Conservation (phyloP, 2,329 filamentous ascomycete species). For the Colletotrichum neosansevieriae region DNA sequence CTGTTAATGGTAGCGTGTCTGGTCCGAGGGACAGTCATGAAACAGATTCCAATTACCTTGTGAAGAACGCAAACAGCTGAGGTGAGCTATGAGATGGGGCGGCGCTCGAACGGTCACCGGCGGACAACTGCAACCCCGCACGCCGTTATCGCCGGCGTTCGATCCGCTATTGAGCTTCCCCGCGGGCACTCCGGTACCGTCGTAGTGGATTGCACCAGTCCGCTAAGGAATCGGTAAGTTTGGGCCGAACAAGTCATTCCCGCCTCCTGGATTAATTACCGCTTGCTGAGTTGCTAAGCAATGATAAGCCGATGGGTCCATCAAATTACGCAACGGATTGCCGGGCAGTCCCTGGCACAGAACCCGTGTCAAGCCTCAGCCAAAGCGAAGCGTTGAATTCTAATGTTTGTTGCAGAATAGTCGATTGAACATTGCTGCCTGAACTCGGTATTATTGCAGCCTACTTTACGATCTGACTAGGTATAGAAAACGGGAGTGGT, state of each 20-base stretch:
- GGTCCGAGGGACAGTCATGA: neutral
- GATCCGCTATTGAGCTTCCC: slow-evolving; percentile 14
- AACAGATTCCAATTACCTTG: too few species aligned
- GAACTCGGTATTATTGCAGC: neutral
- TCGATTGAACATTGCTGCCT: too few species aligned
- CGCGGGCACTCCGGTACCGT: neutral
- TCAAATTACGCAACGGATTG: slow-evolving; percentile 10
- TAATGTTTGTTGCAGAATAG: too few species aligned
- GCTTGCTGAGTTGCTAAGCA: neutral
- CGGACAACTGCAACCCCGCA: slow-evolving; percentile 18
- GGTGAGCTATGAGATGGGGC: too few species aligned
- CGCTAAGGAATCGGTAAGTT: slow-evolving; percentile 6
- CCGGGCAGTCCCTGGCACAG: neutral
- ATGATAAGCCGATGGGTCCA: slow-evolving; percentile 25
- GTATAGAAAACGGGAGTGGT: too few species aligned
- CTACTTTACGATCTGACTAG: too few species aligned
- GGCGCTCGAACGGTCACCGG: too few species aligned
- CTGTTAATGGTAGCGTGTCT: neutral
- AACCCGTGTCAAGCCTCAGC: too few species aligned
- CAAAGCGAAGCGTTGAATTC: too few species aligned
- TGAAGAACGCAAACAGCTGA: too few species aligned
- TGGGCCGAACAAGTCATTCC: slow-evolving; percentile 10
- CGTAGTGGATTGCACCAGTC: neutral
- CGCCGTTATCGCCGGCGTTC: slow-evolving; percentile 27
- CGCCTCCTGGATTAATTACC: neutral